phyloP scores from a whole-genome alignment of 2,329 filamentous ascomycete genomes.

The Aspergillus awamori region DNA sequence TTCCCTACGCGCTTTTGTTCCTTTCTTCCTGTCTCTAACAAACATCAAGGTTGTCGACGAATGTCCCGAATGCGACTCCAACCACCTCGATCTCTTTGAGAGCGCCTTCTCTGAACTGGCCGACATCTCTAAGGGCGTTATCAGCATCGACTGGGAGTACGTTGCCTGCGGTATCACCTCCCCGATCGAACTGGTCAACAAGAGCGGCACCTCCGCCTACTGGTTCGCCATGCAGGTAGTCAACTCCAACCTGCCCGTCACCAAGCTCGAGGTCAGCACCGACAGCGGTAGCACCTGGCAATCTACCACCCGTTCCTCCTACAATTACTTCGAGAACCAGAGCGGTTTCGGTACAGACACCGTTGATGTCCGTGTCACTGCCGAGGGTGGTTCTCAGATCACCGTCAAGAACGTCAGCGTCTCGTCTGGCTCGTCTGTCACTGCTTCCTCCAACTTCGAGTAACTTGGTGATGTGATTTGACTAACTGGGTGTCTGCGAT shows the following conservation, averaged over 20 bases:
- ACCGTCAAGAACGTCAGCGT: slow-evolving; percentile 54
- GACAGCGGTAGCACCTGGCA: slow-evolving; percentile 63
- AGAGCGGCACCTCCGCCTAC: slow-evolving; percentile 50
- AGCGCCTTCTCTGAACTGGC: slow-evolving; percentile 55
- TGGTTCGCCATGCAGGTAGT: slow-evolving; percentile 68
- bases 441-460: slow-evolving; percentile 28
- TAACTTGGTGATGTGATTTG: neutral
- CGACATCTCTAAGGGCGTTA: slow-evolving; percentile 49
- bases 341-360: slow-evolving; percentile 59
- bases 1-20: neutral
- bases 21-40: neutral
- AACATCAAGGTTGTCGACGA: slow-evolving; percentile 55
- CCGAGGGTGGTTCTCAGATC: slow-evolving; percentile 54
- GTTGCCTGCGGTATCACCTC: slow-evolving; percentile 56
- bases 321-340: slow-evolving; percentile 66
- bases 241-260: slow-evolving; percentile 62
- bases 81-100: slow-evolving; percentile 60
- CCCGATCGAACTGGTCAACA: slow-evolving; percentile 57
- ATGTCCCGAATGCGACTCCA: slow-evolving; percentile 57
- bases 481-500: neutral
- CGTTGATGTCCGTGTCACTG: slow-evolving; percentile 61
- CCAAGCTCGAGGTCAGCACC: slow-evolving; percentile 62
- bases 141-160: slow-evolving; percentile 54
- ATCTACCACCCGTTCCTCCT: slow-evolving; percentile 55
- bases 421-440: slow-evolving; percentile 22